A percentile compares a stretch with the other conserved stretches of the same genome.
phyloP scores from a whole-genome alignment of 371 early-diverging fungal species.

The Mortierella sp. region DNA sequence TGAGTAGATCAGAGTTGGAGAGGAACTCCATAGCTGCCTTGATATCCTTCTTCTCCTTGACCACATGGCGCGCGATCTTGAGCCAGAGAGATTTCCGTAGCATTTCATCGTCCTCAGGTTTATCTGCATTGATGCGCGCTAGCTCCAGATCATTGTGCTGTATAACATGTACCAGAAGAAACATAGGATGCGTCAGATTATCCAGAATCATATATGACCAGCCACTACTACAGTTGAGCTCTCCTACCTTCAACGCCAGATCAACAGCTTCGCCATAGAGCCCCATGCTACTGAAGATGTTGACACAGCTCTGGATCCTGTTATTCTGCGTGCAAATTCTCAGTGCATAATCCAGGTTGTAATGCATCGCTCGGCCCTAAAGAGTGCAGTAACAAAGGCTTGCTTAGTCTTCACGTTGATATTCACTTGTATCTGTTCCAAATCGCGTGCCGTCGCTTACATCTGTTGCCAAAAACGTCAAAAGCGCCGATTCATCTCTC shows the following conservation, averaged over 20 bases:
- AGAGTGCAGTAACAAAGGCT: not conserved
- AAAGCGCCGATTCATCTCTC: slow-evolving; percentile 69
- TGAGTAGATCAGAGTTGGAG: slow-evolving; percentile 82
- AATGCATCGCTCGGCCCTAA: slow-evolving; percentile 77
- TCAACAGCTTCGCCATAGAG: slow-evolving; percentile 91
- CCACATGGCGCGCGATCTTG: slow-evolving; percentile 90
- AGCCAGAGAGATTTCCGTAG: slow-evolving; percentile 92
- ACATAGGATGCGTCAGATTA: too few relatives aligned
- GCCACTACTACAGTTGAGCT: not conserved
- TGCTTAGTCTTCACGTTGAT: too few relatives aligned
- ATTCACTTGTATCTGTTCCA: too few relatives aligned
- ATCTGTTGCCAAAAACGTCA: slow-evolving; percentile 79
- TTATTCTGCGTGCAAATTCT: slow-evolving; percentile 82
- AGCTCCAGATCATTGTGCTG: slow-evolving; percentile 87
- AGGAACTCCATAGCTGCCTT: slow-evolving; percentile 88
- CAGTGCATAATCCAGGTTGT: slow-evolving; percentile 89
- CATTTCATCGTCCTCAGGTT: slow-evolving; percentile 84
- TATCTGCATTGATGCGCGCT: slow-evolving; percentile 91
- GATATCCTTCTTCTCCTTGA: slow-evolving; percentile 84
- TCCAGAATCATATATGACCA: not conserved
- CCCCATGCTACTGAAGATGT: slow-evolving; percentile 86
- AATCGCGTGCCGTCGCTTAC: too few relatives aligned
- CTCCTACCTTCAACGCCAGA: slow-evolving; percentile 76
- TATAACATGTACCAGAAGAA: not conserved
- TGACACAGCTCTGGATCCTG: slow-evolving; percentile 83